Conservation (phyloP, 2,329 filamentous ascomycete genomes). For the Ploettnerulaceae sp. region DNA sequence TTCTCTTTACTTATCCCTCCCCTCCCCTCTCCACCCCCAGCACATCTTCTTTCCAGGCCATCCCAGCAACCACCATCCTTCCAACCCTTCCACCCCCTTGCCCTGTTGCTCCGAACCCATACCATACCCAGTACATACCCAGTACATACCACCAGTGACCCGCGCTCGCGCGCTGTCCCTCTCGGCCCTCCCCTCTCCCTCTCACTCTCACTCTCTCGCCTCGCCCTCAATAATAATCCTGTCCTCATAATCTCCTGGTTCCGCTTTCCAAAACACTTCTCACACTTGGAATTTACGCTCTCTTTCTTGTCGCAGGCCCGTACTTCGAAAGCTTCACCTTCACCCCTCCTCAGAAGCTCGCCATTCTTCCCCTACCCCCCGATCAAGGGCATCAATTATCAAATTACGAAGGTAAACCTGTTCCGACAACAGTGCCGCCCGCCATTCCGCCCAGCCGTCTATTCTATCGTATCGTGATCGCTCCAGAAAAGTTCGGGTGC, state of each 20-base stretch:
- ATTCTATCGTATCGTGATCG: constrained; percentile 6
- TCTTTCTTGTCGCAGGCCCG: constrained; percentile 35
- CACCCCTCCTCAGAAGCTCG: constrained; percentile 16
- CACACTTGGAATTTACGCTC: constrained; percentile 30
- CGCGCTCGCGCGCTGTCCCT: background rate
- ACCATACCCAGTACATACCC: background rate
- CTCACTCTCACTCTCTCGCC: constrained; percentile 1
- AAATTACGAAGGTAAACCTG: constrained; percentile 3
- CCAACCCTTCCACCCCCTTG: background rate
- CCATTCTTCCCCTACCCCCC: constrained; percentile 3
- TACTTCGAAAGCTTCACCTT: constrained; percentile 32
- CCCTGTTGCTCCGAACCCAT: background rate
- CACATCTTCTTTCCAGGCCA: background rate
- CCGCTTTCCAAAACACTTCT: constrained; percentile 32
- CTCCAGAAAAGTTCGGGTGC: constrained; percentile 10
- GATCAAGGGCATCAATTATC: constrained; percentile 16
- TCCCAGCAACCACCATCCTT: too few relatives aligned
- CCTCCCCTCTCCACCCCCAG: background rate
- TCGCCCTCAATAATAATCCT: too few relatives aligned
- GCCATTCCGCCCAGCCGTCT: constrained; percentile 2
- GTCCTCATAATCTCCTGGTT: constrained; percentile 32
- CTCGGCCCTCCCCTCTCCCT: background rate
- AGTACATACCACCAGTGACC: background rate
- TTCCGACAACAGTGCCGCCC: constrained; percentile 11
- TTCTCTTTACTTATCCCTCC: too few relatives aligned